Base-by-base conservation (phyloP, 2,329 filamentous ascomycete genomes). In the Zarea fungicola region DNA sequence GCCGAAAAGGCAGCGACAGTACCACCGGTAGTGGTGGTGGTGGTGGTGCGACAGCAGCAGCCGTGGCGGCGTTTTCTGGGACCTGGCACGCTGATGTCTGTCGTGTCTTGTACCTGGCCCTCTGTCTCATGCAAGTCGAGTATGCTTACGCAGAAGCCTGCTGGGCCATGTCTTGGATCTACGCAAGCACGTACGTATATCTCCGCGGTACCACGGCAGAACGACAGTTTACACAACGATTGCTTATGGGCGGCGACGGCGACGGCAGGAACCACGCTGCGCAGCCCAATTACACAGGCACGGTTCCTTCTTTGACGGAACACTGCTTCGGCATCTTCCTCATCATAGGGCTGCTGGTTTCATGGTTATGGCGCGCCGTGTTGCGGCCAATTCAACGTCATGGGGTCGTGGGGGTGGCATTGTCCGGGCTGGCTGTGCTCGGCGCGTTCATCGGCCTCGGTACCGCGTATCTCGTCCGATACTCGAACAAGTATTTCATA, bases 401-500 rank as follows among this genome's bases (percentile, higher is more conserved):
- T 23, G 42, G 49, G 8, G 35, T 28, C 28, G 18, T 31, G 37
- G 42, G 35, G 50, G 42, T 52, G 39, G 43, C 1, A 39, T 32
- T 22, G 39, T 57, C 59, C 37, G 40, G 58, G 26, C 5, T 61
- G 36, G 42, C 48, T 3, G 3, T 60, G 1, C 16, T 48, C 16
- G 41, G 34, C 5, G 48, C n/a, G 25, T 5, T 56, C 9, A 39
- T 54, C 3, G 41, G 50, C 48, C 54, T 39, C 8, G 48, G 28
- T 1, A 62, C 59, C 43, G 56, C 41, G 28, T 53, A 59, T 16
- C 21, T 70, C 22, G 56, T 69, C 13, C 54, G 55, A 32, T 63
- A 64, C 48, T 65, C 68, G 25, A 65, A 67, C 35, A 60, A 56
- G 31, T 65, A 71, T 45, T 71, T 65, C 50, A 59, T 73, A 6